Evolutionary conservation across 345 rosid species (phyloP), one percentile per base, ranked within the genome.

Genomic region (Pistacia integerrima): DNA sequence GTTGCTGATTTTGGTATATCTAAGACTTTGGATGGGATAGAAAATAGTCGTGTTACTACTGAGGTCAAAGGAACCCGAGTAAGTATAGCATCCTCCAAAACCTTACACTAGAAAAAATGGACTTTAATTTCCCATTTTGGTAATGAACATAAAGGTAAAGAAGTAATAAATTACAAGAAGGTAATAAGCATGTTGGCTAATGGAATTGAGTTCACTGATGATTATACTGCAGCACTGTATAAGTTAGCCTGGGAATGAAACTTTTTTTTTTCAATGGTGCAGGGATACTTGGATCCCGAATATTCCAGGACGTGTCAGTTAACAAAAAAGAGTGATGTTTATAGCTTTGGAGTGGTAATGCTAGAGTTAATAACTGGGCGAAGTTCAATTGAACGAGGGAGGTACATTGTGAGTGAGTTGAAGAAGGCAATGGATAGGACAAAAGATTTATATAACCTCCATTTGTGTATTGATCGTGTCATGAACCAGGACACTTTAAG

Each of bases 401-500:
- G 49, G 16, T 28, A 51, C 35, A 69, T 69, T 11, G 72, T 69
- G 59, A 51, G 44, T 25, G 72, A 51, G 22, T 6, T 69, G 41
- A 13, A 7, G 38, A 49, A 7, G 38, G 72, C 59, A 13, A 69
- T 51, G 17, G 5, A 69, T 52, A 51, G 5, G 60, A 49, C 18
- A 5, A 30, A 52, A 51, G 58, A 51, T 22, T 18, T 49, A 49
- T 67, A 48, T 52, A 48, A 28, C 11, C 71, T 67, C 46, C 52
- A 25, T 12, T 56, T 48, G 30, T 12, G 48, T 67, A 18, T 67
- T 48, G 71, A 69, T 16, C 59, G 44, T 22, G 28, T 67, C 30
- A 89, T 93, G 33, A 78, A 83, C 14, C 78, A 75, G 20, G 86
- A 76, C 57, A 62, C 86, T 20, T 74, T 90, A n/a, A 79, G 82